A percentile compares a stretch with the other conserved stretches of the same genome.
Conservation (phyloP, 495 filamentous ascomycete genomes). For the Xylaria palmicola region DNA sequence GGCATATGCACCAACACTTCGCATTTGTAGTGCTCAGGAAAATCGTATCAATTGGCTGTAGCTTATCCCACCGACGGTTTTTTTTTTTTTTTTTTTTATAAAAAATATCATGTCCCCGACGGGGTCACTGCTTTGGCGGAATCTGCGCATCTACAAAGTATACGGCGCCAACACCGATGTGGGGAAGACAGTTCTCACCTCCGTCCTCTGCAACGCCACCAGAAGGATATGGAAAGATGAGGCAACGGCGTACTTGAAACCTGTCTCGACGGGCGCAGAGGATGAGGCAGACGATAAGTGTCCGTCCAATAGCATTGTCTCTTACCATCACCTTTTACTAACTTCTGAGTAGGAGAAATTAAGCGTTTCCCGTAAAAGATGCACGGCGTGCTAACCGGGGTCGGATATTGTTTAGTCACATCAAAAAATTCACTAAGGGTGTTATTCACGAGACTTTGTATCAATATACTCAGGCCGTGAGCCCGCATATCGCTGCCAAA, state of each 20-base stretch:
- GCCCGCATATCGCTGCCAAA: conserved; percentile 68
- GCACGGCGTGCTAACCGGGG: background rate
- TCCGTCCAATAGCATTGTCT: conserved; percentile 7
- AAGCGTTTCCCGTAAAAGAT: background rate
- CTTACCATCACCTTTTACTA: background rate
- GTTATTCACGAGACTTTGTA: conserved; percentile 53
- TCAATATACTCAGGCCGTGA: conserved; percentile 69
- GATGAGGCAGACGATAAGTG: conserved; percentile 68
- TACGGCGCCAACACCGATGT: conserved; percentile 81
- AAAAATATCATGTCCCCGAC: conserved; percentile 6
- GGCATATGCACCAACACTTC: background rate
- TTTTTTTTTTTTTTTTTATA: too few species aligned
- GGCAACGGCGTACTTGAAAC: conserved; percentile 65
- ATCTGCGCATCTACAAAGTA: conserved; percentile 63
- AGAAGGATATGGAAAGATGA: conserved; percentile 39
- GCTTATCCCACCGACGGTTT: background rate
- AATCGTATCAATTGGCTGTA: background rate
- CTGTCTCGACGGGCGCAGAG: conserved; percentile 68
- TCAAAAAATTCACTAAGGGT: conserved; percentile 53
- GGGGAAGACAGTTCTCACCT: conserved; percentile 75
- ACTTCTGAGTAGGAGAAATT: background rate
- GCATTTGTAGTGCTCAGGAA: background rate
- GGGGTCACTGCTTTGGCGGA: conserved; percentile 55
- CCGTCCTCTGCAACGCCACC: conserved; percentile 63
- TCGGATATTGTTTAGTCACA: conserved; percentile 46